These are phyloP conservation scores for Parafenestella ontariensis DNA, from an alignment of 2,329 filamentous ascomycete genomes.

Conservation along the genomic window DNA sequence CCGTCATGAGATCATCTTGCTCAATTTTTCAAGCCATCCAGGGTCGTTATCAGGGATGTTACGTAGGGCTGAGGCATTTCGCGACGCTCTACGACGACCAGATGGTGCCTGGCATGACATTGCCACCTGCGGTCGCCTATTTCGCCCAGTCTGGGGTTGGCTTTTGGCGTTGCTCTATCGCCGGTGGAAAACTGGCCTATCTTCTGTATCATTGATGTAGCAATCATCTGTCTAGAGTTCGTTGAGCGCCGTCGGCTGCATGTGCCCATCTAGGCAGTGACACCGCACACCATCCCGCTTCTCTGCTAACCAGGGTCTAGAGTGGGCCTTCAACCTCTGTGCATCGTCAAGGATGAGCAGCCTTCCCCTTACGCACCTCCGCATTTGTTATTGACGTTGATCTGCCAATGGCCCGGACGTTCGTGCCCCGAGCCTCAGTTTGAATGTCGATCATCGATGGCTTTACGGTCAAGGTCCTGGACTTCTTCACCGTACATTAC, in stretches of 20 bases:
- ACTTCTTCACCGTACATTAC: neutral
- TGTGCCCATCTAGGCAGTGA: neutral
- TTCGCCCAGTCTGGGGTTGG: neutral
- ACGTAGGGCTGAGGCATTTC: slow-evolving; percentile 15
- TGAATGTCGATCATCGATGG: slow-evolving; percentile 4
- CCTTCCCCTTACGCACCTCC: neutral
- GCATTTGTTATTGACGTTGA: slow-evolving; percentile 4
- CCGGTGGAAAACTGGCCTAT: neutral
- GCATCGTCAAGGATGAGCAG: neutral
- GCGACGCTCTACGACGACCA: neutral
- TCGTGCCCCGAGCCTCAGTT: neutral
- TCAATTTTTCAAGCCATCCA: neutral
- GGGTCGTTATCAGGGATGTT: neutral
- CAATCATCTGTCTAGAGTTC: neutral
- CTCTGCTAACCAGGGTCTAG: slow-evolving; percentile 4
- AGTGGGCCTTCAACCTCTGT: slow-evolving; percentile 1
- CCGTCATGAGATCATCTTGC: neutral
- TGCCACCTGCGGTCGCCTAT: slow-evolving; percentile 4
- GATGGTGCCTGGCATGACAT: slow-evolving; percentile 7
- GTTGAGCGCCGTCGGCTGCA: slow-evolving; percentile 1
- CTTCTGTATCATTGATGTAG: neutral
- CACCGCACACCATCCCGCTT: neutral
- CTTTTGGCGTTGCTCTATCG: neutral
- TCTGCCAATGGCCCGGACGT: slow-evolving; percentile 2
- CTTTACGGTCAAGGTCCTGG: neutral